Conservation (phyloP, 2,329 filamentous ascomycete genomes). For the Colletotrichum godetiae region DNA sequence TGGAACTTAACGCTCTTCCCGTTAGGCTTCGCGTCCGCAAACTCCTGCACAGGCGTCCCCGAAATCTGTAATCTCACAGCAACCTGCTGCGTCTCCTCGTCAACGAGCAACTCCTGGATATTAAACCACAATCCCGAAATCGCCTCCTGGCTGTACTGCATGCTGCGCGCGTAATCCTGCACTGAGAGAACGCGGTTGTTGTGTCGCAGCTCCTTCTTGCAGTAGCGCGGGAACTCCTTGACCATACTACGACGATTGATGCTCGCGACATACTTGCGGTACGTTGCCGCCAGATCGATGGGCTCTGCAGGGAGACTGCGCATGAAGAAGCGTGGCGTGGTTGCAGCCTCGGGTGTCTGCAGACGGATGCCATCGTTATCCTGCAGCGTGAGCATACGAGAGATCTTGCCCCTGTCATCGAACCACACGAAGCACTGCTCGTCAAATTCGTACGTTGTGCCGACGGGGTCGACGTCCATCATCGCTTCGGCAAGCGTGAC, state of each 20-base stretch:
- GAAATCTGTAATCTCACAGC: conserved; percentile 45
- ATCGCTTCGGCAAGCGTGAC: conserved; percentile 9
- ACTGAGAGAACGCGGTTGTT: conserved; percentile 42
- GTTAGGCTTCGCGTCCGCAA: conserved; percentile 43
- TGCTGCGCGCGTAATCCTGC: conserved; percentile 42
- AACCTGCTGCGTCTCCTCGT: conserved; percentile 45
- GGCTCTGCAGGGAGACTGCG: conserved; percentile 9
- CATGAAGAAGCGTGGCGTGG: conserved; percentile 23
- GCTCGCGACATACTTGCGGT: conserved; percentile 44
- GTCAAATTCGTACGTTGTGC: conserved; percentile 23
- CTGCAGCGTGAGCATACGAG: conserved; percentile 28
- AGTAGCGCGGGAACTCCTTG: conserved; percentile 41
- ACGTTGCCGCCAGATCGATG: conserved; percentile 29
- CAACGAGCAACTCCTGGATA: conserved; percentile 43
- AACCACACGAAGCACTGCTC: conserved; percentile 35
- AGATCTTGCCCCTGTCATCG: conserved; percentile 26
- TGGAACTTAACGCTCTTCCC: conserved; percentile 43
- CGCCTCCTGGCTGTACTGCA: conserved; percentile 42
- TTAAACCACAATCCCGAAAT: conserved; percentile 43
- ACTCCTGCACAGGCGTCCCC: conserved; percentile 42
- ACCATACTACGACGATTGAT: conserved; percentile 45
- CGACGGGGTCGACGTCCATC: neutral
- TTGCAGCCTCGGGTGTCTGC: conserved; percentile 13
- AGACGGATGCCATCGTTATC: conserved; percentile 31
- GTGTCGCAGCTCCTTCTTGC: conserved; percentile 42